Conservation (phyloP, 306 rosid genomes). For the Trifolium subterraneum region DNA sequence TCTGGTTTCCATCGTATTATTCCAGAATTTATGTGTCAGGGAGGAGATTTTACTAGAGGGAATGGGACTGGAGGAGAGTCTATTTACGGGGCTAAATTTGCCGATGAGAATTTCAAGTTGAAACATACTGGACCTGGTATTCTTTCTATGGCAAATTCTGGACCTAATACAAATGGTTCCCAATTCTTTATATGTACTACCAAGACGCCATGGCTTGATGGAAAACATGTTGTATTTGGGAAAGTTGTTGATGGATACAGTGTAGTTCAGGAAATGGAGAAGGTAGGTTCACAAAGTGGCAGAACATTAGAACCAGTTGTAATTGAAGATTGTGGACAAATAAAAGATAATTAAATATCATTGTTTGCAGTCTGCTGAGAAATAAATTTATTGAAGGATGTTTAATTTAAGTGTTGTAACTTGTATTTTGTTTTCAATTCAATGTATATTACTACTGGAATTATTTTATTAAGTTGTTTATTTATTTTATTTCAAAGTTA, state of each 20-base stretch:
- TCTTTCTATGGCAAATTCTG: slow-evolving; percentile 91
- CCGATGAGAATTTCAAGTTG: slow-evolving; percentile 74
- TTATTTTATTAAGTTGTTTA: background rate
- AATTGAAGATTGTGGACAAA: slow-evolving; percentile 83
- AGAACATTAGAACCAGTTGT: slow-evolving; percentile 59
- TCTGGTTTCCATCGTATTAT: slow-evolving; percentile 80
- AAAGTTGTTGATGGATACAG: slow-evolving; percentile 78
- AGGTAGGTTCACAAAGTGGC: slow-evolving; percentile 69
- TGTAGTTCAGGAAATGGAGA: slow-evolving; percentile 79
- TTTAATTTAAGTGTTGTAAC: background rate
- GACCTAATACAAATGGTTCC: slow-evolving; percentile 76
- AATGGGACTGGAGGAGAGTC: slow-evolving; percentile 95
- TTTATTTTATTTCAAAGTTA: background rate
- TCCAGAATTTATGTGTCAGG: slow-evolving; percentile 85
- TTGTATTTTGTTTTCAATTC: background rate
- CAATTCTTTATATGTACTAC: slow-evolving; percentile 81
- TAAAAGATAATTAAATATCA: slow-evolving; percentile 33
- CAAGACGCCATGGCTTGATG: slow-evolving; percentile 77
- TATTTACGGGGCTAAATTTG: slow-evolving; percentile 71
- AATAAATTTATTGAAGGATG: slow-evolving; percentile 7
- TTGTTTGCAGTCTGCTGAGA: slow-evolving; percentile 15
- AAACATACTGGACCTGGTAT: slow-evolving; percentile 84
- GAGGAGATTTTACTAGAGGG: slow-evolving; percentile 85
- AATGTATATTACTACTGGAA: background rate
- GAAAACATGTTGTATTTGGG: slow-evolving; percentile 92